Conservation (phyloP, 805 yeast species). For the Lipomyces mesembrius region DNA sequence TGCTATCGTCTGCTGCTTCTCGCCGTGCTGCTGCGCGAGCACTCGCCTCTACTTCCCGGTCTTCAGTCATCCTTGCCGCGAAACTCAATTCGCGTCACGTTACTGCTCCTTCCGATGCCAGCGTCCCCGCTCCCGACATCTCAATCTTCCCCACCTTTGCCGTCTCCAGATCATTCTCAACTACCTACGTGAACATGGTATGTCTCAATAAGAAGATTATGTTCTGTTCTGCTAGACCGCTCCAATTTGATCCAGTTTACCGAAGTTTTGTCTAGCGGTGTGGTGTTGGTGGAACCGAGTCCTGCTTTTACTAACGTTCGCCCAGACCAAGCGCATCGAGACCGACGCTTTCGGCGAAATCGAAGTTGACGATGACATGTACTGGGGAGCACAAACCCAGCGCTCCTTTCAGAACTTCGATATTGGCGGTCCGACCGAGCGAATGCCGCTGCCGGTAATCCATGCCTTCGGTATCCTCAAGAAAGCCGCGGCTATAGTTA, state of each 20-base stretch:
- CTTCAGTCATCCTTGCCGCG: background rate
- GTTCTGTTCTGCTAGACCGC: background rate
- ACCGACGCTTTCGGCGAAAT: conserved; percentile 97
- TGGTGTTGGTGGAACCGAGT: no score
- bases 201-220: background rate
- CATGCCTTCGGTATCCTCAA: conserved; percentile 91
- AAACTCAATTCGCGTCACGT: conserved; percentile 1
- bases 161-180: conserved; percentile 2
- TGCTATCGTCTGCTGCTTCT: conserved; percentile 4
- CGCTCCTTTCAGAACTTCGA: conserved; percentile 91
- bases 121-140: background rate
- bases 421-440: conserved; percentile 90
- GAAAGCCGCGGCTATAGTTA: conserved; percentile 93
- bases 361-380: conserved; percentile 81
- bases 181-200: conserved; percentile 1
- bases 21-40: background rate
- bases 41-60: background rate
- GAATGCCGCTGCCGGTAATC: conserved; percentile 88
- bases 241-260: background rate
- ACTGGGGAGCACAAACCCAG: conserved; percentile 98
- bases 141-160: background rate
- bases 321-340: conserved; percentile 61
- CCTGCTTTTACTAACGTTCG: background rate
- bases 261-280: background rate
- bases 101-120: background rate